These are phyloP conservation scores for Blumeria graminis DNA, from an alignment of 2,329 filamentous ascomycete genomes.

Conservation along the genomic window DNA sequence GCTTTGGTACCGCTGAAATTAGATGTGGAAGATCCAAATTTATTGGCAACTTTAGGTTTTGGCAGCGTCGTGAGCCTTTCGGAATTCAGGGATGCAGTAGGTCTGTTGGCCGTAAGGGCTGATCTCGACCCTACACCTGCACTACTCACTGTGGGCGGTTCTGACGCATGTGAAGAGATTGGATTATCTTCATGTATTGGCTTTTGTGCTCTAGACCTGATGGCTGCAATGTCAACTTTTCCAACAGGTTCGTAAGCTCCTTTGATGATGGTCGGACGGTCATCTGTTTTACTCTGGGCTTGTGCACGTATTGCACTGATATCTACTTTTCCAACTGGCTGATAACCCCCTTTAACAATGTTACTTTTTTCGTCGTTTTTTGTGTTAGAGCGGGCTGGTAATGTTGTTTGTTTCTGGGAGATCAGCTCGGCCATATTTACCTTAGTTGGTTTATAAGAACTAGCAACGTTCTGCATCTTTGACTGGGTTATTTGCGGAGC, in stretches of 20 bases:
- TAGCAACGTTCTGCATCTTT: conserved; percentile 72
- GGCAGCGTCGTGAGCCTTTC: conserved; percentile 70
- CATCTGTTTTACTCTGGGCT: conserved; percentile 45
- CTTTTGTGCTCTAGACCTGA: conserved; percentile 60
- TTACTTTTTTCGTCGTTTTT: conserved; percentile 26
- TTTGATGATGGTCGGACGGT: conserved; percentile 66
- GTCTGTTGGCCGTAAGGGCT: conserved; percentile 50
- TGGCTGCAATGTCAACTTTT: conserved; percentile 91
- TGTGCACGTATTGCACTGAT: conserved; percentile 70
- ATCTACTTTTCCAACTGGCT: conserved; percentile 92
- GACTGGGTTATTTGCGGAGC: conserved; percentile 74
- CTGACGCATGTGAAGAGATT: conserved; percentile 19
- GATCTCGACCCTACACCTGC: conserved; percentile 18
- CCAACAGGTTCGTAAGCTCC: conserved; percentile 86
- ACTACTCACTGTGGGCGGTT: conserved; percentile 14
- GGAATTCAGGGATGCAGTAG: conserved; percentile 45
- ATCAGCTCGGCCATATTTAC: conserved; percentile 78
- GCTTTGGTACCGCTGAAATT: conserved; percentile 75
- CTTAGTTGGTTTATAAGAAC: conserved; percentile 86
- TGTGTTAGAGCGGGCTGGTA: conserved; percentile 26
- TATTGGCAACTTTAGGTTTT: conserved; percentile 87
- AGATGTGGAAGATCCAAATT: conserved; percentile 45
- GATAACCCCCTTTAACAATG: conserved; percentile 67
- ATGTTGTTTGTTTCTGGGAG: conserved; percentile 41
- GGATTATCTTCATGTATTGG: conserved; percentile 18